Evolutionary conservation across 2,329 filamentous ascomycete species (phyloP).

Genomic region (Pseudovirgaria hyperparasitica): DNA sequence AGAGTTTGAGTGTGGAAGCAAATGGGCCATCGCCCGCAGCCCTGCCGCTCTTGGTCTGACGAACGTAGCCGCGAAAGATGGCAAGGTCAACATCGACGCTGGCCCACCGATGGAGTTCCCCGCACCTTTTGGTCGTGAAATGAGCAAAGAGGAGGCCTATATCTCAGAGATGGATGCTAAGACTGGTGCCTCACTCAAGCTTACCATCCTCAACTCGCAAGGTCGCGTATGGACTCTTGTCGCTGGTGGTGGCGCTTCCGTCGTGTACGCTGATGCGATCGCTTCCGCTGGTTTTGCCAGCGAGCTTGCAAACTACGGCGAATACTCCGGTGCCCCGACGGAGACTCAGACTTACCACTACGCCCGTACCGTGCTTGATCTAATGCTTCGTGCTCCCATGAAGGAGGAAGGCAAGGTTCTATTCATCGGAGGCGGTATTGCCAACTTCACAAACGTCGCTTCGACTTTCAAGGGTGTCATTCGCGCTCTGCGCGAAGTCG

Average conservation of each 20-base stretch:
- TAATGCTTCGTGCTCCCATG: conserved; percentile 86
- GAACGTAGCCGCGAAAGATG: conserved; percentile 43
- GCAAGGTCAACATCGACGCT: conserved; percentile 86
- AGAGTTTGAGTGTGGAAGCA: conserved; percentile 97
- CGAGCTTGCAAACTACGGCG: conserved; percentile 97
- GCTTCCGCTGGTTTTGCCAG: conserved; percentile 89
- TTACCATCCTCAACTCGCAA: conserved; percentile 83
- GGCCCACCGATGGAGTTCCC: conserved; percentile 98
- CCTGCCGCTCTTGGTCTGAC: conserved; percentile 79
- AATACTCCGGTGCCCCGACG: conserved; percentile 97
- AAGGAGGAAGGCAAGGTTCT: conserved; percentile 90
- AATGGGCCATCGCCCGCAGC: conserved; percentile 94
- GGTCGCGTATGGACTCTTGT: conserved; percentile 97
- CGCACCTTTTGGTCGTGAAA: conserved; percentile 94
- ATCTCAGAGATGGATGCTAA: conserved; percentile 98
- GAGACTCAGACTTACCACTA: conserved; percentile 99
- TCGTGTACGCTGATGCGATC: conserved; percentile 98
- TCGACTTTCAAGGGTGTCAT: conserved; percentile 99
- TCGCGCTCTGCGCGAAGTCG: conserved; percentile 81
- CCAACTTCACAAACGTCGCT: conserved; percentile 99
- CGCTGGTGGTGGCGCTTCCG: conserved; percentile 97
- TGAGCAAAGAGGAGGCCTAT: conserved; percentile 98
- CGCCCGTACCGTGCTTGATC: conserved; percentile 87
- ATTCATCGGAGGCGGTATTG: conserved; percentile 99
- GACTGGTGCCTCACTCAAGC: conserved; percentile 96